phyloP scores from a whole-genome alignment of 1,284 basidiomycete species.

The Tetrapyrgos nigripes region DNA sequence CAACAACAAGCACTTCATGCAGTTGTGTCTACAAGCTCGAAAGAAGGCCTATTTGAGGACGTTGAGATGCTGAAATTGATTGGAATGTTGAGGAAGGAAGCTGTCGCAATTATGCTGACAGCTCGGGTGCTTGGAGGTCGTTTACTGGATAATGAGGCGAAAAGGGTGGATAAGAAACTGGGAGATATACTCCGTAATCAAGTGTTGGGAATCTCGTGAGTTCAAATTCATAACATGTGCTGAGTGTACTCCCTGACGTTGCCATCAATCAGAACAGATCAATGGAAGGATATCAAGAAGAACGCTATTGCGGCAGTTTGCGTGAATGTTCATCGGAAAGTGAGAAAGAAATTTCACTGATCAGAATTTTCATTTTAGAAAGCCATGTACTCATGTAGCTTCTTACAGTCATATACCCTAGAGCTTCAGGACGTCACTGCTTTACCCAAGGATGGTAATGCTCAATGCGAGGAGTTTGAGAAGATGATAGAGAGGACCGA shows the following conservation, averaged over 20 bases:
- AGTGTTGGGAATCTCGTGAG: slow-evolving; percentile 9
- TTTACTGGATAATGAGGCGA: slow-evolving; percentile 6
- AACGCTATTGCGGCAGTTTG: slow-evolving; percentile 16
- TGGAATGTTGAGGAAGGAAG: slow-evolving; percentile 15
- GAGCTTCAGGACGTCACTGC: slow-evolving; percentile 14
- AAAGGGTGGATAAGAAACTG: background rate
- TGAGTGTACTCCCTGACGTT: too few relatives aligned
- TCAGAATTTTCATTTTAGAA: too few relatives aligned
- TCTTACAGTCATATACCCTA: slow-evolving; percentile 6
- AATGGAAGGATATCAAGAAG: slow-evolving; percentile 15
- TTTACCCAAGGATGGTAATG: slow-evolving; percentile 9
- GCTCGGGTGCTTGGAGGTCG: slow-evolving; percentile 12
- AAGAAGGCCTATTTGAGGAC: slow-evolving; percentile 14
- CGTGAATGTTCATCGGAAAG: slow-evolving; percentile 16
- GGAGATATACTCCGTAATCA: background rate
- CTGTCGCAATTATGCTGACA: slow-evolving; percentile 7
- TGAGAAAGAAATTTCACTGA: background rate
- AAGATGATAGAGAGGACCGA: slow-evolving; percentile 16
- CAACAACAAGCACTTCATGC: slow-evolving; percentile 16
- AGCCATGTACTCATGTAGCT: background rate
- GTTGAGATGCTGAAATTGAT: slow-evolving; percentile 18
- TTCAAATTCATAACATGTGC: too few relatives aligned
- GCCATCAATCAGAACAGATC: slow-evolving; percentile 16
- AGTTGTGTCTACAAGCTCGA: slow-evolving; percentile 10
- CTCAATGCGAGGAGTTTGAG: slow-evolving; percentile 7